Base-by-base conservation (phyloP, 2,329 filamentous ascomycete species). In the Alternaria gaisen region DNA sequence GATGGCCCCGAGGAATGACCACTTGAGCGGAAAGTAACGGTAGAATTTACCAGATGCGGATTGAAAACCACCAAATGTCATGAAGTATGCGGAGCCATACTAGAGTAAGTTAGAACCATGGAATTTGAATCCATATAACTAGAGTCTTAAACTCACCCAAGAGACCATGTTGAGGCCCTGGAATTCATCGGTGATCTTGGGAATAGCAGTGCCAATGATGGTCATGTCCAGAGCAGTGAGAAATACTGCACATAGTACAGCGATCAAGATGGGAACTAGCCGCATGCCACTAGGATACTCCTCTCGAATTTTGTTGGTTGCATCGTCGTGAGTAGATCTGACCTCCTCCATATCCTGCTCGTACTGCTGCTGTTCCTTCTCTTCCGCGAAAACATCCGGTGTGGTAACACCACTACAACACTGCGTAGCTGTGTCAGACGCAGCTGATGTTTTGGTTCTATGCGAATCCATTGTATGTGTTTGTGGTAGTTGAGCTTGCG, bases 41-140 rank as follows among this genome's bases (percentile, higher is more conserved):
- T 82, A 85, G 3, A 79, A 67, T 54, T 82, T 81, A 3, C 84
- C 84, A 62, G 78, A 80, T 0, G 77, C 72, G 2, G 81, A 77
- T 55, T 85, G 82, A 54, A 84, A 81, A 7, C 75, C 74, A 16
- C 74, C 78, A 8, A 77, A 64, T 1, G 81, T 82, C 54, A 85
- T 70, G 66, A 83, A 78, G 65, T 81, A 84, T 2, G 80, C 70
- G 0, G 58, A 57, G 24, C 65, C 71, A 51, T 74, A 74, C 46
- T 48, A 11, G 32, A 18, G 22, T 16, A 14, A 22, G 46, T 48
- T 1, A 48, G 18, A 18, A 24, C 22, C n/a, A 4, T 5, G 28
- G 2, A 2, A 26, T 10, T 12, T 6, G 18, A 12, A 11, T 18
- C 20, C 8, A n/a, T 20, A 22, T 7, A 9, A 16, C 6, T 12